phyloP scores from a whole-genome alignment of 2,329 filamentous ascomycete species.

The Fusarium newnesense region DNA sequence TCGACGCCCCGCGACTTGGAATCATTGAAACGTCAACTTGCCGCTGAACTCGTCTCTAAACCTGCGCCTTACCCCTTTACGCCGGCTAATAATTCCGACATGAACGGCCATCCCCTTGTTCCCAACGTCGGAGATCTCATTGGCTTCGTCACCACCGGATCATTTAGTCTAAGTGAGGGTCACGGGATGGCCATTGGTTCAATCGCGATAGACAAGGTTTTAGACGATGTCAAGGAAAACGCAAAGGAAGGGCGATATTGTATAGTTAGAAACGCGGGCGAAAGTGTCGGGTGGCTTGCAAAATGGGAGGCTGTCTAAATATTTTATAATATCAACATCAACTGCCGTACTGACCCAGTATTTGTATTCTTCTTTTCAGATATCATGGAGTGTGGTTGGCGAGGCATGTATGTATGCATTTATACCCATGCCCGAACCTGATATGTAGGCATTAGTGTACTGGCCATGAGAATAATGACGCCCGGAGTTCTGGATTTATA shows the following conservation, averaged over 20 bases:
- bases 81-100: constrained; percentile 49
- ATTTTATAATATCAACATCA: neutral
- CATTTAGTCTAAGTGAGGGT: constrained; percentile 82
- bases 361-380: neutral
- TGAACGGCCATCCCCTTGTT: constrained; percentile 71
- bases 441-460: constrained; percentile 4
- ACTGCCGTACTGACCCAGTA: neutral
- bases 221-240: constrained; percentile 48
- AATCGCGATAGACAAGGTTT: constrained; percentile 69
- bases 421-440: neutral
- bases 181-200: constrained; percentile 80
- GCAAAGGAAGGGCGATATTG: constrained; percentile 68
- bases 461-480: neutral
- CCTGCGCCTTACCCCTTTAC: constrained; percentile 48
- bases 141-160: constrained; percentile 90
- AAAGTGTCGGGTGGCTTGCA: constrained; percentile 81
- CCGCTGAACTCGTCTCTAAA: constrained; percentile 58
- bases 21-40: constrained; percentile 57
- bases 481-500: neutral
- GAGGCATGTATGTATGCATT: constrained; percentile 2
- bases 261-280: constrained; percentile 84
- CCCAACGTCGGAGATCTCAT: constrained; percentile 81
- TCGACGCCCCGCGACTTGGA: constrained; percentile 46
- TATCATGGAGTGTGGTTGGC: neutral
- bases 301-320: constrained; percentile 74